A percentile compares a stretch with the other conserved stretches of the same genome.
Evolutionary conservation across 495 filamentous ascomycete species (phyloP).

Genomic region (Pseudoneurospora amorphoporcata): DNA sequence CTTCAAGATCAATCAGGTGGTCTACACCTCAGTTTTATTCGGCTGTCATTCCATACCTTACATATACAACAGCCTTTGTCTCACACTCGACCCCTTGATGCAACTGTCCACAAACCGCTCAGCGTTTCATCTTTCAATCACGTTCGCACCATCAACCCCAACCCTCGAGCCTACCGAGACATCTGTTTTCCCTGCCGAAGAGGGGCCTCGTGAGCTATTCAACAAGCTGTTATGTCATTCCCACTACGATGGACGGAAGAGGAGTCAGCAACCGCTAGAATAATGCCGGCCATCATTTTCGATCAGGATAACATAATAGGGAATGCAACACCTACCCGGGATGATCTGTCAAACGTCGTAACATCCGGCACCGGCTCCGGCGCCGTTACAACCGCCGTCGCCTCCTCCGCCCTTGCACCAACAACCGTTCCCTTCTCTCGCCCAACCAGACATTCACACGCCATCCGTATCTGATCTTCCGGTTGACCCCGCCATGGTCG

Average conservation of each 20-base stretch:
- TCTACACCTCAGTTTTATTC: background rate
- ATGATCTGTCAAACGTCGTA: background rate
- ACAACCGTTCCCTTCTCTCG: background rate
- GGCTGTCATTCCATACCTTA: background rate
- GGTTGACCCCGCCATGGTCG: background rate
- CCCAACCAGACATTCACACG: background rate
- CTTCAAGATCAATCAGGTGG: background rate
- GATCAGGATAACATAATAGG: background rate
- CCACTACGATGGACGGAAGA: too few species aligned
- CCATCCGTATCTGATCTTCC: background rate
- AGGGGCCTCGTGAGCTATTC: too few species aligned
- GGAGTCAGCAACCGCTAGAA: background rate
- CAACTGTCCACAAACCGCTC: background rate
- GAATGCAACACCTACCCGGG: background rate
- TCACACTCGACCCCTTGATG: background rate
- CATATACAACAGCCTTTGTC: background rate
- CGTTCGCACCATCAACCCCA: background rate
- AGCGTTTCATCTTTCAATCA: background rate
- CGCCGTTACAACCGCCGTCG: background rate
- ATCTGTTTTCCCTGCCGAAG: background rate
- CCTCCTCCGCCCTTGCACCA: background rate
- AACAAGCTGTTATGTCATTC: background rate
- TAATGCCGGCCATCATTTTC: background rate
- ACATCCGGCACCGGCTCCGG: background rate
- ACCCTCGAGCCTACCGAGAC: background rate